Evolutionary conservation across 176 grass and related monocot genomes (phyloP).

Genomic region (Oryza meridionalis): DNA sequence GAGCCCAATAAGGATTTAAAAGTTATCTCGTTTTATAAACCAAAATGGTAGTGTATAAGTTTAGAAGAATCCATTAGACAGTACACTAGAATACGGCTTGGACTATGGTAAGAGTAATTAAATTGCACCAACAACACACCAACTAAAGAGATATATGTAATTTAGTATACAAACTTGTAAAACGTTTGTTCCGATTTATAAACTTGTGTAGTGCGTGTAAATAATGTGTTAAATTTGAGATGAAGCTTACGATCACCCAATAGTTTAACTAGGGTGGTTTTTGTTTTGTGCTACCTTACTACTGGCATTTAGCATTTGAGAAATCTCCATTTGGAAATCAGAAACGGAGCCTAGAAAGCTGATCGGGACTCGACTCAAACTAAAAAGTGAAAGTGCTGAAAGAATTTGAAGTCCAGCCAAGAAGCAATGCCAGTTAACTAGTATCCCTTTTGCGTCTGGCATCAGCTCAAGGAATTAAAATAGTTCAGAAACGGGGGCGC

Average conservation of each 20-base stretch:
- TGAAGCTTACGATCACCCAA: not conserved
- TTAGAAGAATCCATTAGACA: not conserved
- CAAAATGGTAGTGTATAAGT: not conserved
- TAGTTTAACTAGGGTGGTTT: not conserved
- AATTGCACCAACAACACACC: too few relatives aligned
- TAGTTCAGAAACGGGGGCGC: not conserved
- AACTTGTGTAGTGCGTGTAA: too few relatives aligned
- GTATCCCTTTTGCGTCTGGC: not conserved
- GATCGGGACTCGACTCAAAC: not conserved
- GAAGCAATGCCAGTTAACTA: not conserved
- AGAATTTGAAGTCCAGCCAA: slow-evolving; percentile 16
- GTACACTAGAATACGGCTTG: not conserved
- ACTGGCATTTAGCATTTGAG: not conserved
- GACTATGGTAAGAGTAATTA: not conserved
- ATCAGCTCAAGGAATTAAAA: not conserved
- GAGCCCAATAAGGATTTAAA: not conserved
- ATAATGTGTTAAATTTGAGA: not conserved
- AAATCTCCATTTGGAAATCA: not conserved
- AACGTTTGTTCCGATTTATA: too few relatives aligned
- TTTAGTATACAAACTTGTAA: too few relatives aligned
- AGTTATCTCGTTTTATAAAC: not conserved
- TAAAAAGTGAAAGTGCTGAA: not conserved
- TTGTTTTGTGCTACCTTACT: not conserved
- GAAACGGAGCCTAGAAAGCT: not conserved
- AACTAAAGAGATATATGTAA: too few relatives aligned